Evolutionary conservation across 2,329 filamentous ascomycete species (phyloP).

Genomic region (Alternaria sp.): DNA sequence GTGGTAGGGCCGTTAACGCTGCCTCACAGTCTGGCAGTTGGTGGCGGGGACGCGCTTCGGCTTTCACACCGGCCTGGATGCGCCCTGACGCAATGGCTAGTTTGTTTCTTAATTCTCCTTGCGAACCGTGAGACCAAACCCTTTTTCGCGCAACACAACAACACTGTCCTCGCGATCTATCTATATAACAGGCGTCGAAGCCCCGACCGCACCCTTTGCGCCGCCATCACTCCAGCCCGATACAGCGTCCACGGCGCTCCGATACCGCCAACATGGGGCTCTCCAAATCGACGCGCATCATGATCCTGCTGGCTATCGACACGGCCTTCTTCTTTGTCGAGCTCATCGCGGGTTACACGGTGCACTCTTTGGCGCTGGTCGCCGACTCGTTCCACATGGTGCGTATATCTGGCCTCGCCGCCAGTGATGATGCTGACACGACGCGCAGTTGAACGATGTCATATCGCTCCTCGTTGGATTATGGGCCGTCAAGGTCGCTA

Average conservation of each 20-base stretch:
- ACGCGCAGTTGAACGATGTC: constrained; percentile 85
- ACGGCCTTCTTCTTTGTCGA: constrained; percentile 89
- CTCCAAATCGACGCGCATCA: constrained; percentile 91
- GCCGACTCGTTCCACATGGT: constrained; percentile 99
- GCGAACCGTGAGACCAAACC: not conserved
- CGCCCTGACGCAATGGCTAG: constrained; percentile 1
- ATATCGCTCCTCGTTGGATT: constrained; percentile 89
- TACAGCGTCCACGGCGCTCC: constrained; percentile 1
- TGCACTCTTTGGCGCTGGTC: constrained; percentile 89
- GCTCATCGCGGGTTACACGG: constrained; percentile 79
- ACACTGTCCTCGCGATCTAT: too few species aligned
- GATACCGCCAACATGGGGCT: constrained; percentile 69
- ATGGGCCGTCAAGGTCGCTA: constrained; percentile 92
- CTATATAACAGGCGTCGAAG: not conserved
- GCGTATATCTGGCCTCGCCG: constrained; percentile 34
- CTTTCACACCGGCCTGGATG: not conserved
- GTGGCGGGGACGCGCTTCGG: not conserved
- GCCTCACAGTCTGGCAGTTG: not conserved
- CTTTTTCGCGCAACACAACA: not conserved
- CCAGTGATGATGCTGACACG: constrained; percentile 17
- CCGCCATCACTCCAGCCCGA: not conserved
- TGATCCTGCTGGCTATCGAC: constrained; percentile 91
- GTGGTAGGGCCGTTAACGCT: not conserved
- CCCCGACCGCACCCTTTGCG: not conserved
- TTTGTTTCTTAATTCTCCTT: not conserved